Conservation (phyloP, 345 rosid species). For the Clausena lansium region DNA sequence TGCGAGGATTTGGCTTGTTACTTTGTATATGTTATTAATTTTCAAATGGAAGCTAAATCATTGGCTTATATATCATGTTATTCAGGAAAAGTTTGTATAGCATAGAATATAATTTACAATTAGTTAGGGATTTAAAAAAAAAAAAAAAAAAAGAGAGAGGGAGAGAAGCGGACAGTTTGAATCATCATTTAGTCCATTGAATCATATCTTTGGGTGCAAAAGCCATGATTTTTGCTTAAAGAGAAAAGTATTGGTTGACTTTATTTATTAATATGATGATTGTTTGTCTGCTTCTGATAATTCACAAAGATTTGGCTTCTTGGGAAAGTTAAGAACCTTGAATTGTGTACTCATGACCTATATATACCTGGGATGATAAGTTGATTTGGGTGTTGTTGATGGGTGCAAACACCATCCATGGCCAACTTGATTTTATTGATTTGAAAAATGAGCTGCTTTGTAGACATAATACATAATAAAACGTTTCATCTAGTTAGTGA, state of each 20-base stretch:
- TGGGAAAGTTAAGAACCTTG: background rate
- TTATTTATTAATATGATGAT: background rate
- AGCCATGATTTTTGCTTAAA: background rate
- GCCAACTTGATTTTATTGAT: background rate
- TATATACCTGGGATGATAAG: background rate
- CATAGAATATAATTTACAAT: background rate
- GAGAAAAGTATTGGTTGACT: background rate
- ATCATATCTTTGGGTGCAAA: conserved; percentile 2
- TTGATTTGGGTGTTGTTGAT: too few relatives aligned
- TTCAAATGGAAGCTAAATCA: background rate
- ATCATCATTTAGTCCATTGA: background rate
- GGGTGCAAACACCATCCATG: background rate
- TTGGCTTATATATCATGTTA: background rate
- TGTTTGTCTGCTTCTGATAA: background rate
- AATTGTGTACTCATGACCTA: background rate
- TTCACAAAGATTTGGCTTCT: background rate
- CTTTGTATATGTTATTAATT: background rate
- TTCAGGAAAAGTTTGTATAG: background rate
- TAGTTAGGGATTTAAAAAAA: background rate
- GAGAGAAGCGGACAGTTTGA: background rate
- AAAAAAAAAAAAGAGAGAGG: too few relatives aligned
- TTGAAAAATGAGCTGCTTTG: background rate
- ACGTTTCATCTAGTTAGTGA: background rate
- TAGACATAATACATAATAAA: background rate
- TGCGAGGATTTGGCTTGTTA: background rate